Base-by-base conservation (phyloP, 129 eudicot genomes). In the Pseudognaphalium luteoalbum region DNA sequence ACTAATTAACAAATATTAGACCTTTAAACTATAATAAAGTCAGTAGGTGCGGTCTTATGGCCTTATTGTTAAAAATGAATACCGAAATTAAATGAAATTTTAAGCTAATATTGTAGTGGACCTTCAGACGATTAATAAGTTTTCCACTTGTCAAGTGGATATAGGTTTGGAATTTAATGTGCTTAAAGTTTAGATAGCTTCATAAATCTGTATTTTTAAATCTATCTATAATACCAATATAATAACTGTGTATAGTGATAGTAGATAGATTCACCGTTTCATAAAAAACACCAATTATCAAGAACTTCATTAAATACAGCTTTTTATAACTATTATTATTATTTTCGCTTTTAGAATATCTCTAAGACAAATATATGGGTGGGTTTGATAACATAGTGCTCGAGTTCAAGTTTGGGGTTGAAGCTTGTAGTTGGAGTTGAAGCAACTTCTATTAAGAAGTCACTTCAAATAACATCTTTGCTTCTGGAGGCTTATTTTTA, bases 81-180 rank as follows among this genome's bases (percentile, higher is more conserved):
- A 57, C 71, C 56, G 37, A 34, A 65, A 16, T 51, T 79, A 72
- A 68, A 63, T 71, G 82, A 66, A 57, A 34, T 21, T 44, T 63
- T 39, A 51, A 22, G 62, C 58, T 22, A 63, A 34, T 47, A 25
- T 63, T 50, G 5, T 30, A 61, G 15, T 32, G 29, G 39, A 63
- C 64, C 76, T 63, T 70, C 16, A 32, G 42, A 63, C 65, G 73
- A 72, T 72, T 79, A 64, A 51, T 54, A 72, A 12, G 25, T 56
- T 80, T 28, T 41, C 61, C 72, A 73, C 70, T 30, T 80, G 79
- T 78, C 76, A 69, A 39, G 19, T 7, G 34, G 16, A 20, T 56
- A 15, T 33, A 57, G 7, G 17, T 54, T 39, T 76, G 29, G 58
- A 54, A 51, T 74, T 42, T 29, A 25, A 11, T 63, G 28, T 5